A percentile compares a stretch with the other conserved stretches of the same genome.
These are phyloP conservation scores for Colletotrichum incanum DNA, from an alignment of 2,329 filamentous ascomycete genomes.

Conservation along the genomic window DNA sequence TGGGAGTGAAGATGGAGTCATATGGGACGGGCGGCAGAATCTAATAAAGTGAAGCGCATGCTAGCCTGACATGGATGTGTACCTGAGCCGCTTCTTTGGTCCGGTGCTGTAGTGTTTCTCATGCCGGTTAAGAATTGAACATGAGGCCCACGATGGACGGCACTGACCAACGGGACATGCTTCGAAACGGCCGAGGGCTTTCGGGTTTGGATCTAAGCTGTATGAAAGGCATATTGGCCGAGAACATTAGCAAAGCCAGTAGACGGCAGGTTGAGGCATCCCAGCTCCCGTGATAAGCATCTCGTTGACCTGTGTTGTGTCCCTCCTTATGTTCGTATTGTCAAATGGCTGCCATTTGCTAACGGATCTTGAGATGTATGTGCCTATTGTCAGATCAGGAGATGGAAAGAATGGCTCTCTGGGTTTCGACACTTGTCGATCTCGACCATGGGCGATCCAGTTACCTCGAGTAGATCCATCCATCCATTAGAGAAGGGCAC, in stretches of 20 bases:
- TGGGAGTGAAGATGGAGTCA: constrained; percentile 22
- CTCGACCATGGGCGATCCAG: not conserved
- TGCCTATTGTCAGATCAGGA: too few relatives aligned
- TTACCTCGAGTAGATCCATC: not conserved
- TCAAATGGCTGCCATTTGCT: not conserved
- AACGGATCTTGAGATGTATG: too few relatives aligned
- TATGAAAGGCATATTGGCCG: not conserved
- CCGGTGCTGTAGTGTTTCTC: not conserved
- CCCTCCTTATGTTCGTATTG: not conserved
- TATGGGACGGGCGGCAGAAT: constrained; percentile 24
- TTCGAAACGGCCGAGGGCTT: constrained; percentile 3
- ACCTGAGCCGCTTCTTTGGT: constrained; percentile 24
- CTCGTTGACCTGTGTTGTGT: not conserved
- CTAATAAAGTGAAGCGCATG: constrained; percentile 8
- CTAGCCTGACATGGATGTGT: constrained; percentile 5
- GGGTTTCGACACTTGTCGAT: not conserved
- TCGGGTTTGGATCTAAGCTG: not conserved
- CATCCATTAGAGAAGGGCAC: not conserved
- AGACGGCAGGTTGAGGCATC: too few relatives aligned
- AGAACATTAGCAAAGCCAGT: not conserved
- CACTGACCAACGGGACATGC: not conserved
- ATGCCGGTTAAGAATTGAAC: not conserved
- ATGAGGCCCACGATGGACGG: constrained; percentile 8
- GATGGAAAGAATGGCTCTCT: too few relatives aligned
- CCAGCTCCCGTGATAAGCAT: not conserved